Base-by-base conservation (phyloP, 75 land plant species). In the Chamaecyparis obtusa region DNA sequence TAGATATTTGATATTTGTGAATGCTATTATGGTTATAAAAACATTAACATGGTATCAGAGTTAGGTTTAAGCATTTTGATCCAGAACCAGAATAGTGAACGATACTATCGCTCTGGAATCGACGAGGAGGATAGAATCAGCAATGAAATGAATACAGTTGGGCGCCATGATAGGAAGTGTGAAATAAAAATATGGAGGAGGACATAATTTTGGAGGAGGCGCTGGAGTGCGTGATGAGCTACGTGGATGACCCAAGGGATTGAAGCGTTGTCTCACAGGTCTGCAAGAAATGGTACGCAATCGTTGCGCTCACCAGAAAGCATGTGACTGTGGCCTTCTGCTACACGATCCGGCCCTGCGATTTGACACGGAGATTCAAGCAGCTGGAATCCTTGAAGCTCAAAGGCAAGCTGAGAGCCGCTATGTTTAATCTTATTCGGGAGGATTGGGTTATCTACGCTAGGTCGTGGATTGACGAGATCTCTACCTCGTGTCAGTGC, bases 401-500 rank as follows among this genome's bases (percentile, higher is more conserved):
- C 37, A 93, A 93, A 86, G 94, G 93, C 43, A 93, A 93, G 86
- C 94, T 93, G 33, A 72, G 94, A 48, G 94, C 94, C 16, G 64
- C 90, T 43, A 93, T 93, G 94, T 93, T 60, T 80, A 85, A 87
- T n/a, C 87, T 93, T 64, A 86, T 92, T 10, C 60, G 19, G 17
- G 85, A 87, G 79, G 87, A 92, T 39, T 93, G 94, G 94, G 94
- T 92, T 6, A 93, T 90, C 43, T 87, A 90, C n/a, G 91, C 92
- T 16, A 71, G 79, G 83, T 93, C 94, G 14, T 93, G 94, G 94
- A 72, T 92, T 55, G 27, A 48, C 11, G 94, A 90, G 87, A 85
- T 93, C 32, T 81, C 91, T 5, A 41, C 64, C 4, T 64, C 80
- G 11, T 89, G 80, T 85, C 78, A 9, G 5, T 86, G 87, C 24